These are phyloP conservation scores for Fusarium lyarnte DNA, from an alignment of 2,329 filamentous ascomycete species.

Conservation along the genomic window DNA sequence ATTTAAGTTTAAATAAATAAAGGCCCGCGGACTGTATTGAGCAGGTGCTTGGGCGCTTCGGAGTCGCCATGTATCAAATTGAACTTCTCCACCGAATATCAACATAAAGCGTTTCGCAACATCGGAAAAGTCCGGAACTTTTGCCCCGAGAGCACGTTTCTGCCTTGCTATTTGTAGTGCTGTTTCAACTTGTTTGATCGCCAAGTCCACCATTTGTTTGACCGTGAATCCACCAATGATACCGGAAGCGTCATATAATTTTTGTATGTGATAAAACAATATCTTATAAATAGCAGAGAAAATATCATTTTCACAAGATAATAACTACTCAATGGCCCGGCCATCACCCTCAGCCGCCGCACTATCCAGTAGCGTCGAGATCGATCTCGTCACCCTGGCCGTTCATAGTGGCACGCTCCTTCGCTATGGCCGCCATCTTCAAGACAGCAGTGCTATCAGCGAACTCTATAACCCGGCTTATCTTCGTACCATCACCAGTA, in stretches of 20 bases:
- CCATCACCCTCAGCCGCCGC: background rate
- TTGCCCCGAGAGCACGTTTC: background rate
- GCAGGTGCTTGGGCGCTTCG: background rate
- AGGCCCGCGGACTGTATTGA: background rate
- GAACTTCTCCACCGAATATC: background rate
- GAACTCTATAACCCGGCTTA: conserved; percentile 25
- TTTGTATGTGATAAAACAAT: background rate
- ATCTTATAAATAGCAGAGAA: background rate
- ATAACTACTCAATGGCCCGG: background rate
- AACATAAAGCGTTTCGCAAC: background rate
- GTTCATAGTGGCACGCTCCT: background rate
- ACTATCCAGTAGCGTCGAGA: background rate
- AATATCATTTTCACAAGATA: background rate
- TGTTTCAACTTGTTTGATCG: background rate
- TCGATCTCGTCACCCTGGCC: background rate
- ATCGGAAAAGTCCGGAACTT: background rate
- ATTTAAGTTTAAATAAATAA: background rate
- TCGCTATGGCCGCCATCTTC: background rate
- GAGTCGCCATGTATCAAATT: background rate
- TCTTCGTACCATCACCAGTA: conserved; percentile 18
- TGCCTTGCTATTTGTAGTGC: background rate
- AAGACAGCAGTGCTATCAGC: conserved; percentile 2
- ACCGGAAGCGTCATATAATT: background rate
- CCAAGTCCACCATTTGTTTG: background rate
- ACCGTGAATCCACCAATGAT: background rate